Conservation (phyloP, 108 stramenopile species). For the Cyclotella kingstonii region DNA sequence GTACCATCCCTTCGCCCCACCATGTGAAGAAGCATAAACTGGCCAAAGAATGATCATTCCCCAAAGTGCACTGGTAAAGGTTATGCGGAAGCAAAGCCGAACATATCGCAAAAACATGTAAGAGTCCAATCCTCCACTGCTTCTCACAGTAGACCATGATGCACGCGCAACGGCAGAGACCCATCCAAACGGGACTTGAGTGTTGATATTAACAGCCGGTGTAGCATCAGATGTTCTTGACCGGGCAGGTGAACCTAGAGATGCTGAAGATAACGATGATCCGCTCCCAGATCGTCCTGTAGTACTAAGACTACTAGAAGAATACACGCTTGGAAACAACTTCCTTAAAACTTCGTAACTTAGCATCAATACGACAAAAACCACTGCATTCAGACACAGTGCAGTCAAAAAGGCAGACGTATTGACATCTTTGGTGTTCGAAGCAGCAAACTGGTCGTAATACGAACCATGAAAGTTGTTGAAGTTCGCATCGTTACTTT, state of each 20-base stretch:
- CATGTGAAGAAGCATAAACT: constrained; percentile 46
- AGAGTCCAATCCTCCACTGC: constrained; percentile 59
- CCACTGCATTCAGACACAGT: constrained; percentile 59
- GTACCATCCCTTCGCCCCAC: constrained; percentile 55
- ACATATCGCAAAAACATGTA: constrained; percentile 72
- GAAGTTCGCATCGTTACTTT: not conserved
- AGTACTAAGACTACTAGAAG: constrained; percentile 27
- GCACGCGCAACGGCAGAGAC: constrained; percentile 59
- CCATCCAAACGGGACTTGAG: constrained; percentile 67
- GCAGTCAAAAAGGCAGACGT: constrained; percentile 75
- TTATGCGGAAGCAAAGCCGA: constrained; percentile 56
- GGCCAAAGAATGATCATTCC: constrained; percentile 58
- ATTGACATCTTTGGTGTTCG: constrained; percentile 59
- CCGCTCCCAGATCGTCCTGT: not conserved
- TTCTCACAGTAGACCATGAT: constrained; percentile 68
- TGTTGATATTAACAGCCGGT: constrained; percentile 30
- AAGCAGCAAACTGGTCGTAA: constrained; percentile 25
- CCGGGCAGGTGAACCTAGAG: too few species aligned
- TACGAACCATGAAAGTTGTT: too few species aligned
- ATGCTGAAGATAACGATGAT: too few species aligned
- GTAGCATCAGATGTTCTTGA: not conserved
- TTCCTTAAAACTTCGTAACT: constrained; percentile 72
- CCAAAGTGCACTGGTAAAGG: constrained; percentile 51
- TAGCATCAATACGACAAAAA: constrained; percentile 63
- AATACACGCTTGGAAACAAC: constrained; percentile 69